Percentiles rank a stretch among this genome's conserved stretches.
phyloP scores from a whole-genome alignment of 2,329 filamentous ascomycete species.

The Dactylellina parvicollis region DNA sequence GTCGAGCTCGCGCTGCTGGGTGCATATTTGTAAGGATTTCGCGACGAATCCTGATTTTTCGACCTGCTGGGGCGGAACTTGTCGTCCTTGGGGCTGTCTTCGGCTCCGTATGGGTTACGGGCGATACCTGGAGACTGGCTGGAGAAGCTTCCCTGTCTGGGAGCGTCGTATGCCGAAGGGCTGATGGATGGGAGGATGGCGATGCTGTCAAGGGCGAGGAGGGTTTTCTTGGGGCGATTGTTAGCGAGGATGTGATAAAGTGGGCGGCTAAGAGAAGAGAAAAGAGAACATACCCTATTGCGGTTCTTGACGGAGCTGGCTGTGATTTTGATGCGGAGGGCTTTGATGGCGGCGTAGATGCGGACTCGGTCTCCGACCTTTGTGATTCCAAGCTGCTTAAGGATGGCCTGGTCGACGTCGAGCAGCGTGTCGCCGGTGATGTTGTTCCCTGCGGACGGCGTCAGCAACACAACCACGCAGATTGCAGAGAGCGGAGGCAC shows the following conservation, averaged over 20 bases:
- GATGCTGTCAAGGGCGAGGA: constrained; percentile 47
- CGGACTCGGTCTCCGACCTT: constrained; percentile 96
- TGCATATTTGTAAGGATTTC: constrained; percentile 38
- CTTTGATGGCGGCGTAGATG: constrained; percentile 85
- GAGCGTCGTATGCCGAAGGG: constrained; percentile 44
- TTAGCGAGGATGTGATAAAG: constrained; percentile 20
- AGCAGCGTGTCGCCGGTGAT: constrained; percentile 97
- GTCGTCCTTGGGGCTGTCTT: constrained; percentile 52
- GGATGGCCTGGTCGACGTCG: constrained; percentile 94
- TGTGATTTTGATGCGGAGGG: constrained; percentile 78
- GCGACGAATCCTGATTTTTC: constrained; percentile 14
- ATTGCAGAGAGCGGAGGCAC: not conserved
- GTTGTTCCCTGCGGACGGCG: constrained; percentile 73
- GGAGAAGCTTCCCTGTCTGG: constrained; percentile 41
- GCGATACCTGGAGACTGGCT: constrained; percentile 35
- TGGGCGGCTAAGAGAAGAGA: constrained; percentile 6
- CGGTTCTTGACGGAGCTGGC: constrained; percentile 78
- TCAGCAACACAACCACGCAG: constrained; percentile 39
- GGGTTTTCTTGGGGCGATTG: constrained; percentile 36
- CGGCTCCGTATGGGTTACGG: constrained; percentile 33
- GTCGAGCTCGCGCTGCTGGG: constrained; percentile 14
- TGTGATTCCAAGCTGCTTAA: constrained; percentile 98
- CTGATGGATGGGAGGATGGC: constrained; percentile 42
- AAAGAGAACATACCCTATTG: constrained; percentile 73
- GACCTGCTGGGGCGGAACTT: constrained; percentile 37